Conservation (phyloP, 2,329 filamentous ascomycete genomes). For the Nemania serpens region DNA sequence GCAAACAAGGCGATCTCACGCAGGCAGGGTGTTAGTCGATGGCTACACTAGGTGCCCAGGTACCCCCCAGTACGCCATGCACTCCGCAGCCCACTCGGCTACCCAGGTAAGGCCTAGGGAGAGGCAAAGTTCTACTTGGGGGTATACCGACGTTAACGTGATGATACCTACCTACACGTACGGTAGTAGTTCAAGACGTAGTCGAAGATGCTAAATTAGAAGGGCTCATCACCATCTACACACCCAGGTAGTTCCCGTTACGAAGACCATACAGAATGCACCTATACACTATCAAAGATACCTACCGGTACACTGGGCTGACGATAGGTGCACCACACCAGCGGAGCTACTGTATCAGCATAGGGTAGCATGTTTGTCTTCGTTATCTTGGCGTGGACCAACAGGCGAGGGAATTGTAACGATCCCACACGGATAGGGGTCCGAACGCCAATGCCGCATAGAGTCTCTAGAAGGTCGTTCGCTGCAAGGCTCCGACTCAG, state of each 20-base stretch:
- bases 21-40: conserved; percentile 3
- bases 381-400: conserved; percentile 24
- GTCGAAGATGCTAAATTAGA: too few relatives aligned
- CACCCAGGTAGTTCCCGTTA: not conserved
- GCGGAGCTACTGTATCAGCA: conserved; percentile 33
- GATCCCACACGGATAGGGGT: conserved; percentile 23
- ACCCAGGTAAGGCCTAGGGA: not conserved
- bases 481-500: conserved; percentile 22
- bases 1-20: conserved; percentile 18
- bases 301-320: not conserved
- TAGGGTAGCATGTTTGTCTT: conserved; percentile 25
- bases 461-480: conserved; percentile 8
- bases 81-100: conserved; percentile 22
- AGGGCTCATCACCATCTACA: not conserved
- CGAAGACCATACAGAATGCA: not conserved
- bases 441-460: conserved; percentile 19
- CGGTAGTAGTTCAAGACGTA: too few relatives aligned
- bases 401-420: conserved; percentile 17
- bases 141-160: too few relatives aligned
- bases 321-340: conserved; percentile 16
- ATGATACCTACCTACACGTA: too few relatives aligned
- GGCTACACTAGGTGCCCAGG: conserved; percentile 16
- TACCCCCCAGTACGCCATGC: conserved; percentile 13
- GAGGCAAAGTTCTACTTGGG: too few relatives aligned
- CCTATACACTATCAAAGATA: not conserved